Evolutionary conservation across 148 eudicot species (phyloP).

Genomic region (Pouteria glomerata): DNA sequence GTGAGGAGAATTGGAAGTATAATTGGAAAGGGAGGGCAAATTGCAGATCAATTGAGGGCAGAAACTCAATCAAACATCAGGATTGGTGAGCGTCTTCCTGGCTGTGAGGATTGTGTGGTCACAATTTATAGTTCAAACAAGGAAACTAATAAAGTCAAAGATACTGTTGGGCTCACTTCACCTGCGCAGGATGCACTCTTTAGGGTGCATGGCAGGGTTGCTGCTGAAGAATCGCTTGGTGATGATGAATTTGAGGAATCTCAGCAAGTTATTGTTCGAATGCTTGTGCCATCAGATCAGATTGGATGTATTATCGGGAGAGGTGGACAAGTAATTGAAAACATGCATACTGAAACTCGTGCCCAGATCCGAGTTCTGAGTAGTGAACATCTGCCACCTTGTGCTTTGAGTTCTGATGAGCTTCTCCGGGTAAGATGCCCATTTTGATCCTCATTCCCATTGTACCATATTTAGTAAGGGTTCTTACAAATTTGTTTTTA

Average conservation of each 20-base stretch:
- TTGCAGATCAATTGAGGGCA: constrained; percentile 68
- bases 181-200: constrained; percentile 90
- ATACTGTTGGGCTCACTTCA: constrained; percentile 43
- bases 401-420: constrained; percentile 82
- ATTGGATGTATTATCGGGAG: constrained; percentile 92
- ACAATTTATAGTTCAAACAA: constrained; percentile 71
- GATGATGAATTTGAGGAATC: constrained; percentile 62
- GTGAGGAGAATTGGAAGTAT: constrained; percentile 81
- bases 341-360: constrained; percentile 68
- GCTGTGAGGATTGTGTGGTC: constrained; percentile 80
- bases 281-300: constrained; percentile 92
- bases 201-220: constrained; percentile 71
- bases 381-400: constrained; percentile 73
- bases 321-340: constrained; percentile 88
- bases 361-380: constrained; percentile 77
- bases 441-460: neutral
- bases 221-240: constrained; percentile 57
- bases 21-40: constrained; percentile 93
- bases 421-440: constrained; percentile 64
- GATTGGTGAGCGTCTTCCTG: constrained; percentile 78
- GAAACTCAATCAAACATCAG: constrained; percentile 79
- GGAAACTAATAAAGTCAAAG: constrained; percentile 61
- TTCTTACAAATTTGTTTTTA: neutral
- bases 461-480: neutral
- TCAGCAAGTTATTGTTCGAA: constrained; percentile 53